phyloP scores from a whole-genome alignment of 495 filamentous ascomycete genomes.

The Pseudomonodictys pantanalensis region DNA sequence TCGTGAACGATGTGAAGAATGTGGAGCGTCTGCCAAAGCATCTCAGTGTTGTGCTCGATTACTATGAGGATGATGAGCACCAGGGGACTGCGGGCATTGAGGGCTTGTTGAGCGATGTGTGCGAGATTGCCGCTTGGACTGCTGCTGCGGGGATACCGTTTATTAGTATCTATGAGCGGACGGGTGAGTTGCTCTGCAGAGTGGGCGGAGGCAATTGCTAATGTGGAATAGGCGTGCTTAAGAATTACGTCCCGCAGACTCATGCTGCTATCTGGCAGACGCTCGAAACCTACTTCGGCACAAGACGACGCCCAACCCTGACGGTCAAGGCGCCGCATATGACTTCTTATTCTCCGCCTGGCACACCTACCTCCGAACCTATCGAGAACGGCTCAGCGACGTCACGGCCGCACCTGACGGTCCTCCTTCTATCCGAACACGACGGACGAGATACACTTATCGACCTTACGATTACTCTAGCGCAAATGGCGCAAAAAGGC shows the following conservation, averaged over 20 bases:
- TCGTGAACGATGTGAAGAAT: constrained; percentile 78
- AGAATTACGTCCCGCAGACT: constrained; percentile 74
- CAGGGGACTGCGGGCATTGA: constrained; percentile 66
- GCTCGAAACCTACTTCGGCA: constrained; percentile 80
- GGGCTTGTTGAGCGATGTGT: constrained; percentile 79
- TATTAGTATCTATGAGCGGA: constrained; percentile 87
- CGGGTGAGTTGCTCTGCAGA: constrained; percentile 51
- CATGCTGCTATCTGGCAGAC: constrained; percentile 70
- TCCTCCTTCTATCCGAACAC: constrained; percentile 84
- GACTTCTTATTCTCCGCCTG: constrained; percentile 49
- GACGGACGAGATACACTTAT: constrained; percentile 92
- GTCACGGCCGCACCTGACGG: constrained; percentile 54
- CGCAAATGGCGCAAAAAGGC: constrained; percentile 88
- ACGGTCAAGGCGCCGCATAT: constrained; percentile 72
- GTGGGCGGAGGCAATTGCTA: background rate
- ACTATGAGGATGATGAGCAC: constrained; percentile 69
- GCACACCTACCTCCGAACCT: constrained; percentile 30
- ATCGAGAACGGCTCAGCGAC: constrained; percentile 21
- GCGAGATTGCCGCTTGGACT: constrained; percentile 89
- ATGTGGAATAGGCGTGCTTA: constrained; percentile 67
- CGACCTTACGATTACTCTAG: constrained; percentile 89
- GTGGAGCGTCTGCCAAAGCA: constrained; percentile 73
- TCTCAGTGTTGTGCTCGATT: constrained; percentile 78
- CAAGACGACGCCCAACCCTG: constrained; percentile 63
- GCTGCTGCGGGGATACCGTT: constrained; percentile 78